Evolutionary conservation across 2,329 filamentous ascomycete species (phyloP).

Genomic region (Beauveria medogensis): DNA sequence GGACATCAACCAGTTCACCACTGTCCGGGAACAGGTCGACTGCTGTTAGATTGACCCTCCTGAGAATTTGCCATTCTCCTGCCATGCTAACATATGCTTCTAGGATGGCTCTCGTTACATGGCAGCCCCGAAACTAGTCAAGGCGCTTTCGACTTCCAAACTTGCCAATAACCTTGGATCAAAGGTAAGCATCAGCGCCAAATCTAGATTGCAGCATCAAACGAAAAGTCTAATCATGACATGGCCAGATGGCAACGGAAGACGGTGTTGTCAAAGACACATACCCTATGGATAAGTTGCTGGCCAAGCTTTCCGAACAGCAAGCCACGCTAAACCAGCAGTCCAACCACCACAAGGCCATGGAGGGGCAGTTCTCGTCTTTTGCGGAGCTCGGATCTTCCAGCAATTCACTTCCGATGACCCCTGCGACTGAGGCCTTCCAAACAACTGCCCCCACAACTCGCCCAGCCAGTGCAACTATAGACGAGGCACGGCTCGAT

Average conservation of each 20-base stretch:
- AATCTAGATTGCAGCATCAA: neutral
- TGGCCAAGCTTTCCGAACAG: constrained; percentile 68
- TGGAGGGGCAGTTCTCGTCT: constrained; percentile 26
- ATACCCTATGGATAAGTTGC: constrained; percentile 61
- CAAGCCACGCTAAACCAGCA: constrained; percentile 52
- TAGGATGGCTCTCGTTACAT: constrained; percentile 17
- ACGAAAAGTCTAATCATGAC: neutral
- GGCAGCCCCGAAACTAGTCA: constrained; percentile 34
- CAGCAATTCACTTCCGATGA: constrained; percentile 54
- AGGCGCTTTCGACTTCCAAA: constrained; percentile 44
- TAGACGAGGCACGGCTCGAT: constrained; percentile 32
- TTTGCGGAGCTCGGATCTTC: constrained; percentile 41
- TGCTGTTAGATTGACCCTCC: neutral
- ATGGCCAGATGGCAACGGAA: constrained; percentile 16
- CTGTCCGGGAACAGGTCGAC: neutral
- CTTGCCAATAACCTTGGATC: constrained; percentile 45
- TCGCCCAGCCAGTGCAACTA: constrained; percentile 42
- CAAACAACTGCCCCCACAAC: constrained; percentile 39
- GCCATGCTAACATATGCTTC: constrained; percentile 14
- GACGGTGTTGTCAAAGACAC: constrained; percentile 21
- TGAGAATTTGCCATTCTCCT: neutral
- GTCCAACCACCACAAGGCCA: constrained; percentile 38
- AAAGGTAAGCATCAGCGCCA: constrained; percentile 35
- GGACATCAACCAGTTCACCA: neutral
- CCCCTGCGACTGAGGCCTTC: constrained; percentile 50